Evolutionary conservation across 2,329 filamentous ascomycete genomes (phyloP), one percentile per base, ranked within the genome.

Genomic region (Rhinocladiella similis): DNA sequence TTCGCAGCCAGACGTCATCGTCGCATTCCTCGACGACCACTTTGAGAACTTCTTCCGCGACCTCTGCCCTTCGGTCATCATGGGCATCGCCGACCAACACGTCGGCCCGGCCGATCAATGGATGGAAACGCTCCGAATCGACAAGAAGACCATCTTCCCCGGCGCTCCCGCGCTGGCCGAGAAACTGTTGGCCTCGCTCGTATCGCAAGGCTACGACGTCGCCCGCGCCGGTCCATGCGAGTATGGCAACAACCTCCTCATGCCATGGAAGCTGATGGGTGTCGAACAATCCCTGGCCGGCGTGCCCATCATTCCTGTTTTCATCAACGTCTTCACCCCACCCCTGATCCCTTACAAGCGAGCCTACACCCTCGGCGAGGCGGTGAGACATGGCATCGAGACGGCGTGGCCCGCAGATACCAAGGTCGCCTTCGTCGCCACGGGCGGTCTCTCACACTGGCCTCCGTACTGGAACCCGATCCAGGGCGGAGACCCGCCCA

Each of bases 41-140:
- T 70, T 68, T 53, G 65, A 68, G 47, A 70, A 68, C 50, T 68
- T 69, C 62, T 68, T 65, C 60, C 61, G 66, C 33, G 66, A 65
- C 38, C 63, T 66, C 49, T 68, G 67, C 62, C 67, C 66, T 25
- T 63, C 62, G 5, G 66, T 68, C 20, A 63, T 66, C n/a, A 61
- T 69, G 10, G 57, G 63, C 5, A 61, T 70, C 9, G 64, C 68
- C 13, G 57, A 66, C 10, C 43, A 56, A 14, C 66, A 68, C 36
- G 57, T 65, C 39, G 66, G 67, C 12, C 68, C 66, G 9, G 68
- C 68, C 18, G 66, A 68, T 54, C 66, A 69, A 52, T 67, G 65
- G 61, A 68, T 67, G 65, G 62, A 66, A 41, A 56, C 65, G 12
- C 54, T 67, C 3, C 64, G 61, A 18, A 66, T 67, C 25, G 39